A percentile compares a stretch with the other conserved stretches of the same genome.
These are phyloP conservation scores for Diplodia seriata DNA, from an alignment of 2,329 filamentous ascomycete genomes.

Conservation along the genomic window DNA sequence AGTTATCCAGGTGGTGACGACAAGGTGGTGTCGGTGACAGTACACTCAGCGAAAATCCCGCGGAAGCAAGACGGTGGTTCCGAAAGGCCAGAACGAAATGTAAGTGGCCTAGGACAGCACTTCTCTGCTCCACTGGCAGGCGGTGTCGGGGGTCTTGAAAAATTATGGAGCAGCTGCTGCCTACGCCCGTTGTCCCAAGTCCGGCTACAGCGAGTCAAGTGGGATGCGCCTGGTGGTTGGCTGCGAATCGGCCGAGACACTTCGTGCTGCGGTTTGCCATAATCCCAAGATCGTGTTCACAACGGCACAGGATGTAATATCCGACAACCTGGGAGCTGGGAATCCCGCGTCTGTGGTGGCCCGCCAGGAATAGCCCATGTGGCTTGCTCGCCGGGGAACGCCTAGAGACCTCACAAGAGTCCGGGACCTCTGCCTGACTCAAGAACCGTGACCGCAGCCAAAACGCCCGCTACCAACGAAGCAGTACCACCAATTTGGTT, in stretches of 20 bases:
- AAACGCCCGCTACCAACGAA: constrained; percentile 3
- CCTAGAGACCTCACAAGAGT: constrained; percentile 6
- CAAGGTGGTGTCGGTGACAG: neutral
- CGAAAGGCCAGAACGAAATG: constrained; percentile 2
- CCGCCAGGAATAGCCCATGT: constrained; percentile 7
- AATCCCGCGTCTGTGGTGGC: constrained; percentile 9
- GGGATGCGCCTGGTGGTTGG: constrained; percentile 5
- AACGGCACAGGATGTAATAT: constrained; percentile 13
- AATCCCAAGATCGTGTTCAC: neutral
- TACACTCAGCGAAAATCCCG: constrained; percentile 9
- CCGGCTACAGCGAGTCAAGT: neutral
- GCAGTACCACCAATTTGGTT: constrained; percentile 15
- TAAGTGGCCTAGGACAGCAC: neutral
- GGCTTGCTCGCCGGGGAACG: neutral
- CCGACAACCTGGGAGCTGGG: constrained; percentile 10
- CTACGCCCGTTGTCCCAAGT: neutral
- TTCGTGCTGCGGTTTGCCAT: constrained; percentile 13
- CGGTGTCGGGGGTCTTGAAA: neutral
- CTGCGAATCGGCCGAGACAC: constrained; percentile 10
- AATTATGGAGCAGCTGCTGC: constrained; percentile 25
- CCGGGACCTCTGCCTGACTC: constrained; percentile 14
- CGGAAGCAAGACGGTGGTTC: constrained; percentile 3
- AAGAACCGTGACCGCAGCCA: constrained; percentile 14
- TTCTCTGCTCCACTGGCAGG: constrained; percentile 12
- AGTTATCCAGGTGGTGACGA: neutral